phyloP scores from a whole-genome alignment of 441 rosid species.

The Aquilaria agallochum region DNA sequence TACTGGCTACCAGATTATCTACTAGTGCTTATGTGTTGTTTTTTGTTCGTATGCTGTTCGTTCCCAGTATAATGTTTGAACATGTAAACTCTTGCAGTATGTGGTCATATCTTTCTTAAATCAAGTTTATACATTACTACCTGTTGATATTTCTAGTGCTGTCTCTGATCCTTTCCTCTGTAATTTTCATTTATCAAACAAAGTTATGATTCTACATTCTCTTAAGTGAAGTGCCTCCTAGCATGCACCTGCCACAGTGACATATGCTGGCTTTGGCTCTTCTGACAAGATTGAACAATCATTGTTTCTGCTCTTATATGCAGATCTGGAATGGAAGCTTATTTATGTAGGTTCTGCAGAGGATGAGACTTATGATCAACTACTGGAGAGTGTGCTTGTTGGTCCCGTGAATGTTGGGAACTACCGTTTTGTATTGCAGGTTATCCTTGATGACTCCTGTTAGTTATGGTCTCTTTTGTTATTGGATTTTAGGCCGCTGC shows the following conservation, averaged over 20 bases:
- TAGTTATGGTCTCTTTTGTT: not conserved
- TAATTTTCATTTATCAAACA: not conserved
- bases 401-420: constrained; percentile 82
- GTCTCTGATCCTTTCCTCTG: no score
- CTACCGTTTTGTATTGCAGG: constrained; percentile 52
- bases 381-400: constrained; percentile 70
- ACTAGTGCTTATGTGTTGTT: no score
- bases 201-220: not conserved
- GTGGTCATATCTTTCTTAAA: no score
- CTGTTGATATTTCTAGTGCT: no score
- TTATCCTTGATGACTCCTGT: constrained; percentile 10
- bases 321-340: constrained; percentile 81
- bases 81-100: no score
- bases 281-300: not conserved
- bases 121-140: not conserved
- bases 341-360: constrained; percentile 83
- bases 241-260: no score
- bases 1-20: no score
- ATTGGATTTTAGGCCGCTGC: constrained; percentile 2
- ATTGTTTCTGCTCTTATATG: not conserved
- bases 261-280: not conserved
- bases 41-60: no score
- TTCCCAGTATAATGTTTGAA: no score
- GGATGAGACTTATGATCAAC: constrained; percentile 74
- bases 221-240: not conserved